phyloP scores from a whole-genome alignment of 257 asterid genomes.

The Gynochthodes officinalis region DNA sequence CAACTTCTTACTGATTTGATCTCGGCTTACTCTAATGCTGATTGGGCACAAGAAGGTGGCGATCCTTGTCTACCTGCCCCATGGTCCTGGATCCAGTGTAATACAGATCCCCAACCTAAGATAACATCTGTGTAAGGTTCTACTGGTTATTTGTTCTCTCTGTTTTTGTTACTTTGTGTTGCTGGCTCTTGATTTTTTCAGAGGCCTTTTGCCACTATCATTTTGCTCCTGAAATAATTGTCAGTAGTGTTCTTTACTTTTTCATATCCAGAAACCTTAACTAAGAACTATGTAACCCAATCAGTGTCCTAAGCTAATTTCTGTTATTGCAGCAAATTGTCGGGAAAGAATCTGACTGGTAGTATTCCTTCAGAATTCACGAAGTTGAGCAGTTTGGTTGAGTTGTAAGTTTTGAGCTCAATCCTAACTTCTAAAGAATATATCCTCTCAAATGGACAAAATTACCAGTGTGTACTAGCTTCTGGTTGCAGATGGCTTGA shows the following conservation, averaged over 20 bases:
- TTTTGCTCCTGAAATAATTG: not conserved
- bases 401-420: conserved; percentile 52
- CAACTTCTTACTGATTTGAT: conserved; percentile 51
- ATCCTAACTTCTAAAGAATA: not conserved
- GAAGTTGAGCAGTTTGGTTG: conserved; percentile 56
- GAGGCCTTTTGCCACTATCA: not conserved
- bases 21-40: conserved; percentile 43
- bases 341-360: conserved; percentile 68
- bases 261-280: not conserved
- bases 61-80: conserved; percentile 95
- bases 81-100: conserved; percentile 94
- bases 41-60: conserved; percentile 93
- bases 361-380: conserved; percentile 56
- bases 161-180: not conserved
- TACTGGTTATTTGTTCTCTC: conserved; percentile 12
- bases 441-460: conserved; percentile 4
- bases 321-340: conserved; percentile 58
- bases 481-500: conserved; percentile 79
- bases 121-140: conserved; percentile 60
- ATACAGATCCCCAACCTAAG: conserved; percentile 70
- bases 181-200: not conserved
- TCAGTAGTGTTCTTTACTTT: not conserved
- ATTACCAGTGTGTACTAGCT: conserved; percentile 3
- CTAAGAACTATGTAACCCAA: not conserved
- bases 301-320: not conserved